Evolutionary conservation across 306 rosid genomes (phyloP), one percentile per base, ranked within the genome.

Genomic region (Oemleria cerasiformis): DNA sequence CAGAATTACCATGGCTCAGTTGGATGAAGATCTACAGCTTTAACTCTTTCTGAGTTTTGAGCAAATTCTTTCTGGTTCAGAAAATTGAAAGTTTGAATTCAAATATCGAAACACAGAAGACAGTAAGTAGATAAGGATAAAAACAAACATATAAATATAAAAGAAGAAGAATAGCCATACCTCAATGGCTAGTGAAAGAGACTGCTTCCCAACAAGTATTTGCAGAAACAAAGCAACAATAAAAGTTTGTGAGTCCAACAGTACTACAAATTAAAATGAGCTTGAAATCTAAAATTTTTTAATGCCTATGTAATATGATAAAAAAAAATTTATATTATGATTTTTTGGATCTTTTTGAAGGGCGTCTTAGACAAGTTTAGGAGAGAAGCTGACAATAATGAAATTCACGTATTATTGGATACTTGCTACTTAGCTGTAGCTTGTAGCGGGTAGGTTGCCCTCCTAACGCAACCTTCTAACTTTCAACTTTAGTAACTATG

Each of bases 1-100:
- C 7, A 64, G n/a, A 77, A 17, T 62, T 90, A 90, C 96, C 92
- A 90, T 87, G 96, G 92, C 65, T 90, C 89, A 74, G 89, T 80
- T 67, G 91, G 92, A 84, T 90, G 91, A 6, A 82, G 80, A 85
- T 87, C 92, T 78, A 87, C 81, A 50, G 92, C 87, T 76, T 90
- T 90, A 0, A 90, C 92, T 85, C 89, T 84, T 64, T 90, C 91
- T 38, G 91, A 87, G 70, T 83, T 82, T 65, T 84, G 92, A 1
- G 88, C 84, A 82, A 84, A 87, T 63, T 84, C 71, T 65, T 86
- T 70, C 96, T 90, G 85, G 64, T 70, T 30, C 63, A 79, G 58
- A 70, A 6, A 79, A 72, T 59, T 41, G 34, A 64, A 10, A 59
- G 2, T 42, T 71, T 11, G 49, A 15, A 61, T 55, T 36, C 38